Base-by-base conservation (phyloP, 331 rosid genomes). In the Spiraea crenata region DNA sequence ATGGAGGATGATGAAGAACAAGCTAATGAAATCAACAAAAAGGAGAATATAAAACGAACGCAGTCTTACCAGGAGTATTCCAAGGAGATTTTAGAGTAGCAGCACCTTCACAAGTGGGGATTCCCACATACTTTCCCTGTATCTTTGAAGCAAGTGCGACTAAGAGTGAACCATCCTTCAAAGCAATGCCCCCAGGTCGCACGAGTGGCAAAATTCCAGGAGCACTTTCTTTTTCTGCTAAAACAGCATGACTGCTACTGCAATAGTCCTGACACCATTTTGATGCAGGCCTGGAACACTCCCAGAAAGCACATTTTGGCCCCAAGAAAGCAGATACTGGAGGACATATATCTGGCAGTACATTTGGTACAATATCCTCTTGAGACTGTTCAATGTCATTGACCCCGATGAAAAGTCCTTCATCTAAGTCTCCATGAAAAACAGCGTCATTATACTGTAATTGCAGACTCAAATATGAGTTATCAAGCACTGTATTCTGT, bases 11-110 rank as follows among this genome's bases (percentile, higher is more conserved):
- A 57, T 2, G 6, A 41, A 5, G 45, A 48, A 48, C 54, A 48
- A 48, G 17, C 54, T 48, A 85, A 49, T 25, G 31, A 25, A 25
- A 25, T 2, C 31, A 81, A 47, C 56, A 72, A 65, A 72, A 20
- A 78, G 51, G 54, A 67, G 15, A 25, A 73, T 63, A 14, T 7
- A 37, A 49, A 37, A 58, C 62, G 57, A 17, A 66, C 50, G 31
- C 79, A 12, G 19, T 63, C 80, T 77, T 84, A 93, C 98, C 93
- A 51, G 95, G 90, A 13, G 95, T 96, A 67, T 93, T 93, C 99
- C 99, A 93, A 52, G 99, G 99, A 82, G 96, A 93, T 83, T 91
- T 93, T 50, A 97, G 86, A 54, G 96, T 93, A 69, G 99, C 99
- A 10, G 97, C 99, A 79, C 99, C 99, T 81, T 93, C 99, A 71